Percentiles rank a stretch among this genome's conserved stretches.
Conservation (phyloP, 345 rosid species). For the Anastatica hierochuntica region DNA sequence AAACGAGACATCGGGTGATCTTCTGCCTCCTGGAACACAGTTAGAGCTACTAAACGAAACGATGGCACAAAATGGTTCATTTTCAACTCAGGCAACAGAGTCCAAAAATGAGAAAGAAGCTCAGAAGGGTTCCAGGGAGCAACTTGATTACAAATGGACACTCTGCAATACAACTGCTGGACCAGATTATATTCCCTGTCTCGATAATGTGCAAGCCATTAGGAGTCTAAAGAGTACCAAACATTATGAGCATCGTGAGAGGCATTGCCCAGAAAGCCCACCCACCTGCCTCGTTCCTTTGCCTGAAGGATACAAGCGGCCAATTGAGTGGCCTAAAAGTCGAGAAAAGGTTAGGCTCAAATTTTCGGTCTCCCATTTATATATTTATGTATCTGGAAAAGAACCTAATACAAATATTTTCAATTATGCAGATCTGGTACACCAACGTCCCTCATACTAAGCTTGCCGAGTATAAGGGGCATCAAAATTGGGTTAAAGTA, state of each 20-base stretch:
- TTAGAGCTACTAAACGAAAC: constrained; percentile 81
- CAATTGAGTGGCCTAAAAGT: constrained; percentile 91
- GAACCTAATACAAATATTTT: not conserved
- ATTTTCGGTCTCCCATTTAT: not conserved
- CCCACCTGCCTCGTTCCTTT: constrained; percentile 86
- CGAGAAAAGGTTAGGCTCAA: constrained; percentile 68
- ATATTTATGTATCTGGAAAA: no score
- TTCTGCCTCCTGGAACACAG: constrained; percentile 70
- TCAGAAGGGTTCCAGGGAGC: constrained; percentile 39
- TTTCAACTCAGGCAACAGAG: constrained; percentile 84
- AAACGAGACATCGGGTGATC: constrained; percentile 42
- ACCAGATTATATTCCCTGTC: constrained; percentile 92
- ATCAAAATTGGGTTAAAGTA: constrained; percentile 98
- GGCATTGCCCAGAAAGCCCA: constrained; percentile 86
- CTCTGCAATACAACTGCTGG: constrained; percentile 84
- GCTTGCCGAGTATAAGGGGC: constrained; percentile 84
- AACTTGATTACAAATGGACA: constrained; percentile 53
- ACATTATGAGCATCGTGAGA: constrained; percentile 95
- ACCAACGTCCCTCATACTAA: constrained; percentile 86
- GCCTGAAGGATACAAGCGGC: constrained; percentile 72
- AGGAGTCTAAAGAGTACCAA: constrained; percentile 57
- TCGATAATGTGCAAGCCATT: constrained; percentile 82
- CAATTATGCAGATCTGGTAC: constrained; percentile 71
- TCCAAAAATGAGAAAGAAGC: constrained; percentile 81
- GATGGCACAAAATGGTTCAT: constrained; percentile 53